These are phyloP conservation scores for Solanum paucissectum DNA, from an alignment of 257 asterid genomes.

Conservation along the genomic window DNA sequence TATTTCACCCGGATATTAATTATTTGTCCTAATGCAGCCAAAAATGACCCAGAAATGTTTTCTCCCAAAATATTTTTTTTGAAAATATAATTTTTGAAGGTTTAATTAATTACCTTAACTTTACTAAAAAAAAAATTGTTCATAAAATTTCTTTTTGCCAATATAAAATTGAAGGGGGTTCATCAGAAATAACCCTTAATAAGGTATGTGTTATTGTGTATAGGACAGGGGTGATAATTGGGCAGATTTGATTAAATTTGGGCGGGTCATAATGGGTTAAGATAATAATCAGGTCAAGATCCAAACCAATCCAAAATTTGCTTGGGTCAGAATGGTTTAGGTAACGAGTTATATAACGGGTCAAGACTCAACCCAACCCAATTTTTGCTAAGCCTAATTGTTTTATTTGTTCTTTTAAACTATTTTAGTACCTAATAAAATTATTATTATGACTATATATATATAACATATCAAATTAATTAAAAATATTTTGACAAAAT, in stretches of 20 bases:
- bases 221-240: neutral
- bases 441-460: too few species aligned
- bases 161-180: neutral
- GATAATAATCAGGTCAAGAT: neutral
- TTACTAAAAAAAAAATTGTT: neutral
- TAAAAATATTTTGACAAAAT: too few species aligned
- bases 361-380: too few species aligned
- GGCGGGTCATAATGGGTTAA: neutral
- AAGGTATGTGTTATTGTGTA: neutral
- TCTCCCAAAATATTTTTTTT: neutral
- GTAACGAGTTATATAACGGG: too few species aligned
- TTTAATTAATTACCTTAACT: neutral
- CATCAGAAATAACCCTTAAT: too few species aligned
- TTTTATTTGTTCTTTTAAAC: too few species aligned
- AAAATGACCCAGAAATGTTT: neutral
- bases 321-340: neutral
- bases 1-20: neutral
- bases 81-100: neutral
- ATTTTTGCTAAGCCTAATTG: neutral
- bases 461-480: too few species aligned
- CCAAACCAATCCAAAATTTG: too few species aligned
- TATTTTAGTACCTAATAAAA: neutral
- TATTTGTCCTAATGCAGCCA: neutral
- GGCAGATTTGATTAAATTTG: neutral
- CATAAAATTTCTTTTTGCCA: neutral